Evolutionary conservation across 2,329 filamentous ascomycete genomes (phyloP).

Genomic region (Nemania bipapillata): DNA sequence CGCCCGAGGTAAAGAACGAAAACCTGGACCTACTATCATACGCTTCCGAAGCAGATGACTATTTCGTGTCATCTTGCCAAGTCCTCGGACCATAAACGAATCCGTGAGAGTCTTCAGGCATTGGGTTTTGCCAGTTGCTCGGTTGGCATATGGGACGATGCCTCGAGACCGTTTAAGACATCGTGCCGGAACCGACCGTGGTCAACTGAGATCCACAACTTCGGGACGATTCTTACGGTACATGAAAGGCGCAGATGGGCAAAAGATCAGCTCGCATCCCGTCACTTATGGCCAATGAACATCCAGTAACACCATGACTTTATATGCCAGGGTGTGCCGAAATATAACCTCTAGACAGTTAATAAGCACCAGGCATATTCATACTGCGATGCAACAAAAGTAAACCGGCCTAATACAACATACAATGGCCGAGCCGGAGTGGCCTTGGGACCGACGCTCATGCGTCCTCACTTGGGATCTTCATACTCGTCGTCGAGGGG

Average conservation of each 20-base stretch:
- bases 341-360: slow-evolving; percentile 19
- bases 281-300: slow-evolving; percentile 30
- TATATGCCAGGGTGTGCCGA: slow-evolving; percentile 17
- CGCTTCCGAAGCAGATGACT: slow-evolving; percentile 6
- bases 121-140: not conserved
- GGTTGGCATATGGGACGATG: slow-evolving; percentile 6
- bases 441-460: slow-evolving; percentile 6
- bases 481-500: slow-evolving; percentile 28
- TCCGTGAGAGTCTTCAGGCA: not conserved
- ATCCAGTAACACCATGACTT: slow-evolving; percentile 12
- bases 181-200: slow-evolving; percentile 2
- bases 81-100: not conserved
- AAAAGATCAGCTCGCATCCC: slow-evolving; percentile 30
- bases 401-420: slow-evolving; percentile 34
- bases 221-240: slow-evolving; percentile 9
- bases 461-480: slow-evolving; percentile 7
- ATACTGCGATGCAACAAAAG: slow-evolving; percentile 35
- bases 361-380: slow-evolving; percentile 21
- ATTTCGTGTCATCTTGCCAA: not conserved
- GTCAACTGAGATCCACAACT: slow-evolving; percentile 14
- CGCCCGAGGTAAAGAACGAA: not conserved
- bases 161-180: slow-evolving; percentile 6
- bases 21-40: not conserved
- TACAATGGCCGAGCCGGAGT: slow-evolving; percentile 11
- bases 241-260: slow-evolving; percentile 1